Evolutionary conservation across 192 early-diverging fungal species (phyloP), one percentile per base, ranked within the genome.

Genomic region (Funneliformis mosseae): DNA sequence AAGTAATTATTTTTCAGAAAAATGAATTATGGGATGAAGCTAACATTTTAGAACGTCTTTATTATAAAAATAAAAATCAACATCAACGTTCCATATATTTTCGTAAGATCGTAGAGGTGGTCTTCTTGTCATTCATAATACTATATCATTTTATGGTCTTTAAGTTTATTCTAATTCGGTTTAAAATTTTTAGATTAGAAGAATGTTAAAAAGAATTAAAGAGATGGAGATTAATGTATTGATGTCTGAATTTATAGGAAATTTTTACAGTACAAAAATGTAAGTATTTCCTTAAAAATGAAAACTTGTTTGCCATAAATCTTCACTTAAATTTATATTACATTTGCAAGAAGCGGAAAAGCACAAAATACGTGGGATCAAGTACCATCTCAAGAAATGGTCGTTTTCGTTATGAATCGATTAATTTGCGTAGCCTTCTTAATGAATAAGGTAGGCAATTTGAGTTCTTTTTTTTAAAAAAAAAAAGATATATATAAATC

Each of bases 51-150:
- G 87, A 88, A 55, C 41, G 84, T 72, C 80, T 88, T 48, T 77
- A 86, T 64, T 88, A 88, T 64, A 88, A 88, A 72, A 88, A 88
- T 80, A 88, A 86, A 64, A 83, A 80, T 18, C 87, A 88, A 71
- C 87, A 88, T 23, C 60, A 83, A 74, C 80, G 79, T 8, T 46
- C 87, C 23, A 61, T 64, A 1, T 85, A 88, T 62, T 88, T 88
- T 81, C 63, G 77, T 41, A 81, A 86, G 69, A 74, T 87, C n/a
- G 69, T 67, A 18, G 86, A 87, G 81, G 86, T 87, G 76, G 46
- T 41, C 67, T 50, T 48, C 6, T 23, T 28, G 23, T 59, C 12
- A 28, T 59, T 76, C 9, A 27, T 25, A 77, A 39, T 38, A 11
- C 8, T 55, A 8, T 71, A 4, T 42, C 38, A 72, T 42, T 7